A percentile compares a stretch with the other conserved stretches of the same genome.
Conservation (phyloP, 768 basidiomycete species). For the Auricularia sp. region DNA sequence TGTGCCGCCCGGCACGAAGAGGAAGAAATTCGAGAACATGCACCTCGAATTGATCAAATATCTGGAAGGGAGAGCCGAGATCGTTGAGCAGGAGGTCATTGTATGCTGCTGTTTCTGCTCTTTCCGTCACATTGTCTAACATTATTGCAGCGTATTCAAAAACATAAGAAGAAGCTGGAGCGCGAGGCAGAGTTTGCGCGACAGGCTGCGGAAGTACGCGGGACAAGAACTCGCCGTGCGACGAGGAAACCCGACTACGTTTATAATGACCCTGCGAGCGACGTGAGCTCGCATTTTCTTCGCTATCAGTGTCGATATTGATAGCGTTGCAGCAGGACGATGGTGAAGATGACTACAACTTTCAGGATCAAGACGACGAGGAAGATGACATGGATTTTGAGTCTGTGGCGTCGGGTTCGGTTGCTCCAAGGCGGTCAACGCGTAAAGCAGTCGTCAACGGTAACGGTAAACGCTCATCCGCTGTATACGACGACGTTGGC, state of each 20-base stretch:
- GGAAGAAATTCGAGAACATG: constrained; percentile 48
- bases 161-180: constrained; percentile 57
- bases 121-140: neutral
- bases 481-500: constrained; percentile 37
- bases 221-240: constrained; percentile 67
- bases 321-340: constrained; percentile 30
- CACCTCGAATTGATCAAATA: constrained; percentile 52
- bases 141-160: constrained; percentile 53
- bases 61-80: constrained; percentile 54
- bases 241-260: constrained; percentile 73
- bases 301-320: constrained; percentile 11
- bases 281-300: constrained; percentile 34
- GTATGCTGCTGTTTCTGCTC: constrained; percentile 37
- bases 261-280: constrained; percentile 56
- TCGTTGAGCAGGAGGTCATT: constrained; percentile 57
- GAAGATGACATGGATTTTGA: constrained; percentile 30
- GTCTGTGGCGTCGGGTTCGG: constrained; percentile 6
- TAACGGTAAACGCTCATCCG: constrained; percentile 38
- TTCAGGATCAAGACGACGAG: constrained; percentile 26
- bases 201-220: constrained; percentile 50
- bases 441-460: constrained; percentile 34
- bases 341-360: constrained; percentile 56
- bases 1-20: constrained; percentile 13
- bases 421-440: constrained; percentile 31
- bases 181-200: constrained; percentile 50